phyloP scores from a whole-genome alignment of 2,329 filamentous ascomycete genomes.

The Pseudogymnoascus sp. region DNA sequence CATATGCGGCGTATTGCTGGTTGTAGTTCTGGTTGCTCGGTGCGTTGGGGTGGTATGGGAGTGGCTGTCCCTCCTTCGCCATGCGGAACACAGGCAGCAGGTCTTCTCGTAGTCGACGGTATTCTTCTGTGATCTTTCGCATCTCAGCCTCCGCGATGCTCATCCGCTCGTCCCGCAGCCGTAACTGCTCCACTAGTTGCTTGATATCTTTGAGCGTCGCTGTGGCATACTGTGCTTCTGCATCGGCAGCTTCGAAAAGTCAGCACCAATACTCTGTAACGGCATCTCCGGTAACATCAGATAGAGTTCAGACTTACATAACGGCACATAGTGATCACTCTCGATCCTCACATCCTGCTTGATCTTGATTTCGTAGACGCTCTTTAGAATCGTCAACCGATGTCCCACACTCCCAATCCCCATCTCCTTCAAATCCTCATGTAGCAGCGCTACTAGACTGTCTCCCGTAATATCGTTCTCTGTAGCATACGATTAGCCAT shows the following conservation, averaged over 20 bases:
- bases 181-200: constrained; percentile 80
- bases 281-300: not conserved
- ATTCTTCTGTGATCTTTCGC: constrained; percentile 77
- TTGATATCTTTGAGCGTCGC: constrained; percentile 92
- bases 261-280: constrained; percentile 13
- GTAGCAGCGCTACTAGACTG: constrained; percentile 76
- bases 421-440: constrained; percentile 93
- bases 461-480: constrained; percentile 94
- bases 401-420: constrained; percentile 89
- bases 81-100: constrained; percentile 83
- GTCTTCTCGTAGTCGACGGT: constrained; percentile 80
- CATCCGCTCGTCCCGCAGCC: constrained; percentile 77
- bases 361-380: constrained; percentile 92
- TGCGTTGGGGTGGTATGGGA: constrained; percentile 45
- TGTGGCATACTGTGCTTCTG: constrained; percentile 72
- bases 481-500: constrained; percentile 32
- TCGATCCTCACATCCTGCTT: constrained; percentile 88
- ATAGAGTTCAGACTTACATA: constrained; percentile 55
- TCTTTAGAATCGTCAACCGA: constrained; percentile 88
- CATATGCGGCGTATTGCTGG: constrained; percentile 35
- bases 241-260: constrained; percentile 64
- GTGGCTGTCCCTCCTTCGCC: constrained; percentile 82
- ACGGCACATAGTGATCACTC: constrained; percentile 84
- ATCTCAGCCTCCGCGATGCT: constrained; percentile 74
- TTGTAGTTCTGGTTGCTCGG: constrained; percentile 16